phyloP scores from a whole-genome alignment of 306 rosid genomes.

The Acacia melanoxylon region DNA sequence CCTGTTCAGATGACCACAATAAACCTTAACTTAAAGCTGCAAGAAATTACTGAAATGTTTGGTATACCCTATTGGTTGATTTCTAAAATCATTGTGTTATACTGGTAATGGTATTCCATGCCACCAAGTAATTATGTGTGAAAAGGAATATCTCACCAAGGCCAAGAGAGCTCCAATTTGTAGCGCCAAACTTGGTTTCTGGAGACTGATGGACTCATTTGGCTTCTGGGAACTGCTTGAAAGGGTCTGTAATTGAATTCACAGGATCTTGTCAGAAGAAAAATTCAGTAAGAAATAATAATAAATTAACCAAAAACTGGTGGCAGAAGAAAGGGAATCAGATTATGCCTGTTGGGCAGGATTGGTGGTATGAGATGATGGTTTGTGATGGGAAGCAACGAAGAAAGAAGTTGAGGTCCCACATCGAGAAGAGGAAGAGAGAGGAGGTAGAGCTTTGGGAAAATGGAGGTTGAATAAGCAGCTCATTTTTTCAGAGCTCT shows the following conservation, averaged over 20 bases:
- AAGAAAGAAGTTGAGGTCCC: conserved; percentile 34
- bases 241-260: conserved; percentile 45
- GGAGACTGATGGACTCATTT: conserved; percentile 29
- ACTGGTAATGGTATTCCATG: not conserved
- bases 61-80: not conserved
- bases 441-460: conserved; percentile 81
- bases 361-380: conserved; percentile 25
- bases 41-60: not conserved
- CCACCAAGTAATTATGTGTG: not conserved
- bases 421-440: conserved; percentile 31
- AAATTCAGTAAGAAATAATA: not conserved
- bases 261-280: conserved; percentile 14
- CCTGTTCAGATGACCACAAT: conserved; percentile 33
- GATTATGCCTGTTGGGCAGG: conserved; percentile 32
- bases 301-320: not conserved
- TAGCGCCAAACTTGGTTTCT: conserved; percentile 59
- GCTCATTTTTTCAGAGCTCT: conserved; percentile 56
- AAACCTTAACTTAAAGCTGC: conserved; percentile 2
- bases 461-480: conserved; percentile 58
- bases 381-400: conserved; percentile 38
- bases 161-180: conserved; percentile 74
- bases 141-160: conserved; percentile 46
- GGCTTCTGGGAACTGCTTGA: conserved; percentile 42
- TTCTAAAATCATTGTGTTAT: not conserved
- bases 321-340: not conserved